Percentiles rank a stretch among this genome's conserved stretches.
These are phyloP conservation scores for Seiridium cupressi DNA, from an alignment of 2,329 filamentous ascomycete genomes.

Conservation along the genomic window DNA sequence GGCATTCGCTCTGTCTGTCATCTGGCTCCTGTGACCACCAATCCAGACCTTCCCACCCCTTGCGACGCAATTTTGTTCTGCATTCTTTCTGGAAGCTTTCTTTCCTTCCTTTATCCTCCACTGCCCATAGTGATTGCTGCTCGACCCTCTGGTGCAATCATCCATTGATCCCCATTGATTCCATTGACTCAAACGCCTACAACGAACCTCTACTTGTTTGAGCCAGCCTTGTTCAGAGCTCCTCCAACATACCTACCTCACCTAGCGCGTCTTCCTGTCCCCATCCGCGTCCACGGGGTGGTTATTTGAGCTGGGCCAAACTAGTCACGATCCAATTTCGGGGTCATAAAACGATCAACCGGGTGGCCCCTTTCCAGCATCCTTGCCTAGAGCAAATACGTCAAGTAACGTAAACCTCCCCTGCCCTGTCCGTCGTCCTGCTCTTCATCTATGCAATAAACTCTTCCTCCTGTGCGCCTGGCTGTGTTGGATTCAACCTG, in stretches of 20 bases:
- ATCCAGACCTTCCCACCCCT: background rate
- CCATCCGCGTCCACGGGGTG: background rate
- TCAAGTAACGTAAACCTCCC: slow-evolving; percentile 5
- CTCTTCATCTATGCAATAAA: background rate
- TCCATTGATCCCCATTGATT: slow-evolving; percentile 4
- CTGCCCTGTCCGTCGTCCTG: slow-evolving; percentile 1
- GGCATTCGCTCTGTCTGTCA: background rate
- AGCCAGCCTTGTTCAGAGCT: slow-evolving; percentile 5
- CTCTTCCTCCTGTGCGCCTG: background rate
- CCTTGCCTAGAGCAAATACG: slow-evolving; percentile 3
- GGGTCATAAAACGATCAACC: background rate
- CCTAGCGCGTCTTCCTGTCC: slow-evolving; percentile 6
- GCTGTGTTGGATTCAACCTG: background rate
- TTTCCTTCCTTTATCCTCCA: slow-evolving; percentile 6
- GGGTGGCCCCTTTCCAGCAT: background rate
- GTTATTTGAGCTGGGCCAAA: background rate
- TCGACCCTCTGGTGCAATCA: slow-evolving; percentile 1
- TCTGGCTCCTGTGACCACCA: background rate
- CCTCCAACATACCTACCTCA: background rate
- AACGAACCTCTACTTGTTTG: background rate
- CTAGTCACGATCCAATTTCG: slow-evolving; percentile 4
- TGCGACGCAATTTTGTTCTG: background rate
- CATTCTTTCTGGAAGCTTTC: slow-evolving; percentile 2
- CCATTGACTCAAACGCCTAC: background rate
- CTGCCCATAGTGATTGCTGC: background rate